phyloP scores from a whole-genome alignment of 345 rosid genomes.

The Citrus maxima region DNA sequence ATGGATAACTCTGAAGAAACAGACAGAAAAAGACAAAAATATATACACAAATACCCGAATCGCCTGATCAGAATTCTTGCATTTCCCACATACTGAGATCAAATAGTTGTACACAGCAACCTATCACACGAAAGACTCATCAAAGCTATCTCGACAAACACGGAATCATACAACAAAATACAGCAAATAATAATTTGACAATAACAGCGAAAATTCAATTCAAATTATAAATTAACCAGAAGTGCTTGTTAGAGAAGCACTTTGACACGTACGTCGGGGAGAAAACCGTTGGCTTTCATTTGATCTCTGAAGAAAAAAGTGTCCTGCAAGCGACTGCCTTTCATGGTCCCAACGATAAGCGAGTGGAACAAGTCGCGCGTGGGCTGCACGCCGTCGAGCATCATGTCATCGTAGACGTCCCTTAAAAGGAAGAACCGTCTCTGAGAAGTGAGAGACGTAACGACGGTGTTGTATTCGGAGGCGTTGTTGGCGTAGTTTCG shows the following conservation, averaged over 20 bases:
- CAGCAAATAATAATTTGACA: not conserved
- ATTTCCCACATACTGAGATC: conserved; percentile 87
- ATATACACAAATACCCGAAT: conserved; percentile 40
- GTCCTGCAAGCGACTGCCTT: conserved; percentile 78
- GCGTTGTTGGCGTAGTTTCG: conserved; percentile 74
- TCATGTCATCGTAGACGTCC: conserved; percentile 87
- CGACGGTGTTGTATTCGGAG: conserved; percentile 73
- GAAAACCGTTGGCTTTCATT: conserved; percentile 85
- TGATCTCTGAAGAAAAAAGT: conserved; percentile 82
- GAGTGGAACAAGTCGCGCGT: conserved; percentile 70
- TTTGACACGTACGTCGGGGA: conserved; percentile 67
- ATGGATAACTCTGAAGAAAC: not conserved
- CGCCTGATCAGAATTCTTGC: conserved; percentile 73
- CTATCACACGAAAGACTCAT: conserved; percentile 31
- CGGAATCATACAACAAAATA: not conserved
- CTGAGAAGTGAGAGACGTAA: conserved; percentile 53
- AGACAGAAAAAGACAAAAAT: not conserved
- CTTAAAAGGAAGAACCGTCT: conserved; percentile 70
- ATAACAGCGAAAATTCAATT: not conserved
- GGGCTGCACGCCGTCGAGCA: conserved; percentile 93
- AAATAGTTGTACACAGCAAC: conserved; percentile 75
- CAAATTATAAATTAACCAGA: not conserved
- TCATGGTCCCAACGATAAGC: conserved; percentile 82
- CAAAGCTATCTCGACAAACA: not conserved
- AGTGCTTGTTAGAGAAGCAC: not conserved